A percentile compares a stretch with the other conserved stretches of the same genome.
Evolutionary conservation across 1,284 basidiomycete genomes (phyloP).

Genomic region (Boletus semigastroideus): DNA sequence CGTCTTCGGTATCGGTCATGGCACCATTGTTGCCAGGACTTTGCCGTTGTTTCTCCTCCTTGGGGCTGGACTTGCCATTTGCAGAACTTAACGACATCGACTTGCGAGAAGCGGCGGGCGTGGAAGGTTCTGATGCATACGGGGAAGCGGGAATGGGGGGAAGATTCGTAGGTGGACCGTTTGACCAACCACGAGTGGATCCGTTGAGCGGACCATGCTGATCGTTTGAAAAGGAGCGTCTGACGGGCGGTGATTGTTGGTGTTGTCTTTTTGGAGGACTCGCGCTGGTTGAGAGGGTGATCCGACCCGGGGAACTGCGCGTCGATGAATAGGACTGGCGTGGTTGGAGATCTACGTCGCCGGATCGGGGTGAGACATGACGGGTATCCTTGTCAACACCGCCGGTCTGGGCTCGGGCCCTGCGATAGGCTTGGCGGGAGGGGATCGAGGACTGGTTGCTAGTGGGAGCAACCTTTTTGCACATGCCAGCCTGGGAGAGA

Average conservation of each 20-base stretch:
- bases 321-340: constrained; percentile 30
- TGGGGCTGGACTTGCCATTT: constrained; percentile 30
- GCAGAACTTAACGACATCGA: constrained; percentile 25
- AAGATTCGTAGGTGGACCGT: constrained; percentile 30
- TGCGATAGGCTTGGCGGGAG: constrained; percentile 36
- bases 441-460: constrained; percentile 5
- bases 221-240: constrained; percentile 34
- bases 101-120: constrained; percentile 35
- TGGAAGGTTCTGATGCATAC: constrained; percentile 37
- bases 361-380: constrained; percentile 26
- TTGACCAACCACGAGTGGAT: constrained; percentile 25
- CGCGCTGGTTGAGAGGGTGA: constrained; percentile 22
- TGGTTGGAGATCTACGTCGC: constrained; percentile 22
- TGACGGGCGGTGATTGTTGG: constrained; percentile 25
- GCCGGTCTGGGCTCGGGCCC: constrained; percentile 37
- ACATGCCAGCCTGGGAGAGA: constrained; percentile 46
- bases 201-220: constrained; percentile 29
- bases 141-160: constrained; percentile 39
- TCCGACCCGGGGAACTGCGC: constrained; percentile 32
- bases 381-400: constrained; percentile 34
- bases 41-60: constrained; percentile 26
- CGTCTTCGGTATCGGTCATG: constrained; percentile 31
- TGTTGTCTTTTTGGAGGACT: constrained; percentile 20
- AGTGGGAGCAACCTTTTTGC: constrained; percentile 12
- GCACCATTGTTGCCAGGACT: constrained; percentile 17